These are phyloP conservation scores for Hippophae rhamnoides DNA, from an alignment of 306 rosid species.

Conservation along the genomic window DNA sequence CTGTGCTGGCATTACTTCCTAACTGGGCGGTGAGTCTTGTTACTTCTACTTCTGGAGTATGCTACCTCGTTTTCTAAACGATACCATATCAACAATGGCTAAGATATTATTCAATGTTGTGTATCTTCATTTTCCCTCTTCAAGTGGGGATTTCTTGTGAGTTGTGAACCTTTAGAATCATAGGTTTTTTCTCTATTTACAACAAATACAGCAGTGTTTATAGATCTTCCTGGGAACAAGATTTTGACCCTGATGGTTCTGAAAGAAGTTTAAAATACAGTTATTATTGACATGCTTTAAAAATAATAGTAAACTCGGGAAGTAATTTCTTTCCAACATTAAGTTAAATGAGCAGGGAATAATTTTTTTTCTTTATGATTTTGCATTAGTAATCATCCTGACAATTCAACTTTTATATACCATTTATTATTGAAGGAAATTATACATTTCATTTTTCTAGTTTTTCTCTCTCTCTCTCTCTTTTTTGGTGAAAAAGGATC, in stretches of 20 bases:
- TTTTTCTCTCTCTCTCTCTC: too few relatives aligned
- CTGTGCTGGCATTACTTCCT: constrained; percentile 77
- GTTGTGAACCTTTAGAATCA: too few relatives aligned
- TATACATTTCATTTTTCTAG: too few relatives aligned
- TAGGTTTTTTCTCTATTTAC: neutral
- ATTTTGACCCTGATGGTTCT: neutral
- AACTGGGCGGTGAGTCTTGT: constrained; percentile 79
- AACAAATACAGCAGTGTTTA: neutral
- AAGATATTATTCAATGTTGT: neutral
- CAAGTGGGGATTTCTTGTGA: too few relatives aligned
- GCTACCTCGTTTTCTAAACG: neutral
- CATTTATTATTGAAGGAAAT: too few relatives aligned
- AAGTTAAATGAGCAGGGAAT: too few relatives aligned
- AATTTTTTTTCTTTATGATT: too few relatives aligned
- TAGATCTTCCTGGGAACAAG: neutral
- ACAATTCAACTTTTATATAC: too few relatives aligned
- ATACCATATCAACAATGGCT: neutral
- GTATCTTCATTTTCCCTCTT: too few relatives aligned
- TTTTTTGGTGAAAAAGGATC: too few relatives aligned
- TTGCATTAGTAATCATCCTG: too few relatives aligned
- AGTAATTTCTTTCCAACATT: too few relatives aligned
- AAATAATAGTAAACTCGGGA: neutral
- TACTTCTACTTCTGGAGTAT: neutral
- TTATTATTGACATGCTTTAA: neutral
- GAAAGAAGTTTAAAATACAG: neutral